Conservation (phyloP, 179 eudicot genomes). For the Patellifolia procumbens region DNA sequence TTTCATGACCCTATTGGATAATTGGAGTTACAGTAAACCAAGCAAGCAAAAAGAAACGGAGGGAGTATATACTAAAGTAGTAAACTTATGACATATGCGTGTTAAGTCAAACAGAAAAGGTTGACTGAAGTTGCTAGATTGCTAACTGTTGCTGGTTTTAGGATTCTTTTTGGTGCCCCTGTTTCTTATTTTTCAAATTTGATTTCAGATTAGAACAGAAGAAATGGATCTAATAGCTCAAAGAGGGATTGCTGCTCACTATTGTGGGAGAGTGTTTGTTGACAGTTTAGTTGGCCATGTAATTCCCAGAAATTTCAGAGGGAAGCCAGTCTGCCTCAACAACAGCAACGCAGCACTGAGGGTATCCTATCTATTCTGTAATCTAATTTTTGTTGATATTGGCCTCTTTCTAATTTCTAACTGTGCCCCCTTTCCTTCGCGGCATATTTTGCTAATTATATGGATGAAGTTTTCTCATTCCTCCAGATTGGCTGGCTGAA, state of each 20-base stretch:
- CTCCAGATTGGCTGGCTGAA: conserved; percentile 97
- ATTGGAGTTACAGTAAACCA: too few relatives aligned
- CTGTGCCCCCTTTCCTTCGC: not conserved
- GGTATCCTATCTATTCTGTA: conserved; percentile 44
- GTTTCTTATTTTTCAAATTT: not conserved
- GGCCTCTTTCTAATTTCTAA: not conserved
- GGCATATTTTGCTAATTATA: conserved; percentile 14
- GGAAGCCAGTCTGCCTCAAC: conserved; percentile 64
- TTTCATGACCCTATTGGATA: too few relatives aligned
- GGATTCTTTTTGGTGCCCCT: not conserved
- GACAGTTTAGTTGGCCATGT: conserved; percentile 58
- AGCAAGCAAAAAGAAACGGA: too few relatives aligned
- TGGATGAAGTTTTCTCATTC: conserved; percentile 32
- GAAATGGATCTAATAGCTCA: conserved; percentile 97
- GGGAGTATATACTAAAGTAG: too few relatives aligned
- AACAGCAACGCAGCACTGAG: conserved; percentile 79
- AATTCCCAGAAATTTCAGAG: conserved; percentile 54
- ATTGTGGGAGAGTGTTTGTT: conserved; percentile 71
- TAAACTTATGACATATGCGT: not conserved
- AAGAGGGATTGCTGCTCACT: conserved; percentile 97
- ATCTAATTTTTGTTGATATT: not conserved
- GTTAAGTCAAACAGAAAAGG: not conserved
- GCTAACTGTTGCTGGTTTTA: not conserved
- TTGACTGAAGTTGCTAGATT: too few relatives aligned
- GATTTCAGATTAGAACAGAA: conserved; percentile 83